phyloP scores from a whole-genome alignment of 202 grass and related monocot genomes.

The Digitaria exilis region DNA sequence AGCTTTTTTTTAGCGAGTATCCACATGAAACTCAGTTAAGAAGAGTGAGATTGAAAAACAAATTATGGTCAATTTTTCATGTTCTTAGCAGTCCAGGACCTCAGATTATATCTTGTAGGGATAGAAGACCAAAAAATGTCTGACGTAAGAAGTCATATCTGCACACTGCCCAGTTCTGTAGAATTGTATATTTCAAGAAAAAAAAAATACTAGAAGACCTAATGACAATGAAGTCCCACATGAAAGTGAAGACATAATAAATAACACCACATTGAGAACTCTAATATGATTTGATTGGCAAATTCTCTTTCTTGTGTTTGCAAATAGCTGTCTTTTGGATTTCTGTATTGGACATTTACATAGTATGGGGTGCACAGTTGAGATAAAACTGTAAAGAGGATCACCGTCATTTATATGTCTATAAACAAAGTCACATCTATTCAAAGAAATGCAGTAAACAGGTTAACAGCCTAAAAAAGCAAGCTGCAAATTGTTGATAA shows the following conservation, averaged over 20 bases:
- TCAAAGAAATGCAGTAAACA: not conserved
- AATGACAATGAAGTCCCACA: not conserved
- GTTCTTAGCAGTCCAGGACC: not conserved
- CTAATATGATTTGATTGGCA: not conserved
- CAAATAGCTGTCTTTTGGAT: not conserved
- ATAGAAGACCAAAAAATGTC: not conserved
- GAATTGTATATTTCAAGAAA: not conserved
- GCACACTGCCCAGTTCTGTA: too few species aligned
- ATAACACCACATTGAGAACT: not conserved
- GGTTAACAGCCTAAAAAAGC: conserved; percentile 11
- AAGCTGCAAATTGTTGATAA: not conserved
- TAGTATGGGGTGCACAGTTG: not conserved
- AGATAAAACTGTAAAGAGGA: not conserved
- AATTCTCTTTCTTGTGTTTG: not conserved
- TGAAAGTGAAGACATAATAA: not conserved
- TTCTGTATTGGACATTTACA: not conserved
- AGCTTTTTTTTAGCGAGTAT: not conserved
- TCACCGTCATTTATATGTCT: not conserved
- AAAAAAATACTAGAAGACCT: not conserved
- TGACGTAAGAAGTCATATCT: not conserved
- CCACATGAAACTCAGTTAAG: not conserved
- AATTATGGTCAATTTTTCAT: not conserved
- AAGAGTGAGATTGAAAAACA: not conserved
- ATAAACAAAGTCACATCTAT: not conserved
- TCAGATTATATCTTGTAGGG: not conserved